phyloP scores from a whole-genome alignment of 768 basidiomycete genomes.

The Crepidotus variabilis region DNA sequence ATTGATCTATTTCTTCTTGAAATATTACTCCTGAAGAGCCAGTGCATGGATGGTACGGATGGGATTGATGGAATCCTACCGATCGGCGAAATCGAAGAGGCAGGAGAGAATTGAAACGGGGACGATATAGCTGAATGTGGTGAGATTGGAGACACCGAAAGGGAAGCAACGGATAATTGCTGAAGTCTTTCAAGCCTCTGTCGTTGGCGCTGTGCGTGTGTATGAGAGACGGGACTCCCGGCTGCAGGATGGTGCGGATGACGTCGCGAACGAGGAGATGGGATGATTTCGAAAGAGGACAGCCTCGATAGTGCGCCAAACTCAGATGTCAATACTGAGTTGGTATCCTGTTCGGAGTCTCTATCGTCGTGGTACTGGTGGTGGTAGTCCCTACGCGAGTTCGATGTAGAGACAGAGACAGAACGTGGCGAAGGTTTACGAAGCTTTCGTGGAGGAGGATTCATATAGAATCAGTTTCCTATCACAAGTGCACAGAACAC shows the following conservation, averaged over 20 bases:
- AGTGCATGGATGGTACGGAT: slow-evolving; percentile 45
- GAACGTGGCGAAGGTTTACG: not conserved
- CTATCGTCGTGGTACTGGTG: not conserved
- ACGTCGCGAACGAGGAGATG: not conserved
- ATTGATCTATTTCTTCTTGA: slow-evolving; percentile 59
- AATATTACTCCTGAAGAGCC: slow-evolving; percentile 73
- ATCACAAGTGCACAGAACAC: not conserved
- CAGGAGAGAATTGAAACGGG: not conserved
- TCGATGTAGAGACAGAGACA: not conserved
- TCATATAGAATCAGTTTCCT: not conserved
- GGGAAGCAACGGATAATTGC: not conserved
- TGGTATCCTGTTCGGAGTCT: not conserved
- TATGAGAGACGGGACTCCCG: not conserved
- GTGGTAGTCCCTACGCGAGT: not conserved
- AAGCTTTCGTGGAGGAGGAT: not conserved
- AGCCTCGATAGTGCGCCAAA: not conserved
- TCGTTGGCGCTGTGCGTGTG: not conserved
- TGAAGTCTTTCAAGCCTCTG: not conserved
- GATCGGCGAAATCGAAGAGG: not conserved
- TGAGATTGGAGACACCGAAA: not conserved
- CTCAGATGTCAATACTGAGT: not conserved
- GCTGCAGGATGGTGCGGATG: not conserved
- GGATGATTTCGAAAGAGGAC: not conserved
- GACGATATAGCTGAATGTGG: not conserved
- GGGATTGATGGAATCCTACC: not conserved